phyloP scores from a whole-genome alignment of 495 filamentous ascomycete species.

The Penicillium tannophilum region DNA sequence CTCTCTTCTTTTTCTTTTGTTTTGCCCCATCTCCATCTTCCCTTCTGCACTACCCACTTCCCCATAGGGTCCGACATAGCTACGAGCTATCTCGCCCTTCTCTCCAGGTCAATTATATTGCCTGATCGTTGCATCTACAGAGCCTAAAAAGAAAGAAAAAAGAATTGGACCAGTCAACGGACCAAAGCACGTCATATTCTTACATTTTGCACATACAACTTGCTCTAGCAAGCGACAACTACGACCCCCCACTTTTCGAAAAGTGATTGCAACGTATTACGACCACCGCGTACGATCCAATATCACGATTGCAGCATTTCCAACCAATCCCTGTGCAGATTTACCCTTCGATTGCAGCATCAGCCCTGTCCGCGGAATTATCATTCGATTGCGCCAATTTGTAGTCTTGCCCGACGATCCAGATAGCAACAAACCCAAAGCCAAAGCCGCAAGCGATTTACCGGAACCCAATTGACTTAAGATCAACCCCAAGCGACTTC shows the following conservation, averaged over 20 bases:
- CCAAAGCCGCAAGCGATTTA: not conserved
- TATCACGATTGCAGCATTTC: constrained; percentile 12
- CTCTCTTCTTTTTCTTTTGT: not conserved
- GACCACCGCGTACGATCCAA: not conserved
- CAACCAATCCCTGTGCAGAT: constrained; percentile 10
- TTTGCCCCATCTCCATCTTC: not conserved
- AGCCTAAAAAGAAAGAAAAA: constrained; percentile 9
- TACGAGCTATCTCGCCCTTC: constrained; percentile 19
- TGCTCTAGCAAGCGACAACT: constrained; percentile 20
- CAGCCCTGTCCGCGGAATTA: constrained; percentile 19
- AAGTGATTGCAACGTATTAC: constrained; percentile 9
- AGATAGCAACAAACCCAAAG: constrained; percentile 20
- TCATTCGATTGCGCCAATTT: not conserved
- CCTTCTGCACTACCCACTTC: constrained; percentile 1
- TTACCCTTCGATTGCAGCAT: constrained; percentile 19
- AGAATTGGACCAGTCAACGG: constrained; percentile 9
- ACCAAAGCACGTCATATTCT: constrained; percentile 10
- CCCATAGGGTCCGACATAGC: constrained; percentile 15
- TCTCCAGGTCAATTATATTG: not conserved
- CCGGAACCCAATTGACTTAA: not conserved
- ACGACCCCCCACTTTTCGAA: constrained; percentile 4
- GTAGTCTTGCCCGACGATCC: not conserved
- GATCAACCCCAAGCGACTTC: constrained; percentile 28
- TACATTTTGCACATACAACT: constrained; percentile 6
- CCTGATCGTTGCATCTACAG: not conserved